Conservation (phyloP, 805 yeast species). For the Cyberlindnera americana region DNA sequence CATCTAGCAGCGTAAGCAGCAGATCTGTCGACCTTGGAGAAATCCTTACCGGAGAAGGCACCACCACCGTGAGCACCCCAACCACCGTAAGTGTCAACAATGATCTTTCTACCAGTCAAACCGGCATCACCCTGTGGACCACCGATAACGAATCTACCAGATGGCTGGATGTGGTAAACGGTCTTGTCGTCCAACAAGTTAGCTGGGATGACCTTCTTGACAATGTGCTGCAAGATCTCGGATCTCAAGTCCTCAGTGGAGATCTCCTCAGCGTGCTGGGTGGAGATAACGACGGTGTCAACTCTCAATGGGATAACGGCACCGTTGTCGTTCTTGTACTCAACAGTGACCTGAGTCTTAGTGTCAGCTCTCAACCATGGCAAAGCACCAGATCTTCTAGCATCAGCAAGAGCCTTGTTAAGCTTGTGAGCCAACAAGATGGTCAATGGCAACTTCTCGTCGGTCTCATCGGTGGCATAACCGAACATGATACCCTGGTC, state of each 20-base stretch:
- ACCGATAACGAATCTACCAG: conserved; percentile 99
- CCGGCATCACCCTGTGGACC: conserved; percentile 99
- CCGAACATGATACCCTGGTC: conserved; percentile 99
- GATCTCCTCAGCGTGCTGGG: conserved; percentile 97
- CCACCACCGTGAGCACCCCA: conserved; percentile 99
- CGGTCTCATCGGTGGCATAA: conserved; percentile 98
- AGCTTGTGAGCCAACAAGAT: conserved; percentile 91
- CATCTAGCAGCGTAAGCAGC: conserved; percentile 99
- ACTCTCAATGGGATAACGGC: conserved; percentile 95
- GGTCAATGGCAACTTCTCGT: conserved; percentile 95
- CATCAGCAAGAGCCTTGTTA: conserved; percentile 94
- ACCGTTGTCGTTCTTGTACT: conserved; percentile 91
- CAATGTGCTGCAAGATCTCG: conserved; percentile 72
- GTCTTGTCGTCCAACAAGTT: conserved; percentile 91
- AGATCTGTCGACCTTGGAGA: conserved; percentile 99
- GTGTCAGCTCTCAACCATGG: conserved; percentile 99
- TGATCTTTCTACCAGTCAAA: conserved; percentile 98
- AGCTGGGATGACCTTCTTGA: conserved; percentile 90
- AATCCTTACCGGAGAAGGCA: conserved; percentile 99
- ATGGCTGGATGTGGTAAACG: conserved; percentile 97
- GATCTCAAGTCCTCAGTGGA: conserved; percentile 87
- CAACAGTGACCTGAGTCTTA: conserved; percentile 98
- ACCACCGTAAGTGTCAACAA: conserved; percentile 99
- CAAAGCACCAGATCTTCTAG: conserved; percentile 93
- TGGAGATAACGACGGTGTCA: conserved; percentile 95